phyloP scores from a whole-genome alignment of 192 early-diverging fungal genomes.

The Umbelopsis isabellina region DNA sequence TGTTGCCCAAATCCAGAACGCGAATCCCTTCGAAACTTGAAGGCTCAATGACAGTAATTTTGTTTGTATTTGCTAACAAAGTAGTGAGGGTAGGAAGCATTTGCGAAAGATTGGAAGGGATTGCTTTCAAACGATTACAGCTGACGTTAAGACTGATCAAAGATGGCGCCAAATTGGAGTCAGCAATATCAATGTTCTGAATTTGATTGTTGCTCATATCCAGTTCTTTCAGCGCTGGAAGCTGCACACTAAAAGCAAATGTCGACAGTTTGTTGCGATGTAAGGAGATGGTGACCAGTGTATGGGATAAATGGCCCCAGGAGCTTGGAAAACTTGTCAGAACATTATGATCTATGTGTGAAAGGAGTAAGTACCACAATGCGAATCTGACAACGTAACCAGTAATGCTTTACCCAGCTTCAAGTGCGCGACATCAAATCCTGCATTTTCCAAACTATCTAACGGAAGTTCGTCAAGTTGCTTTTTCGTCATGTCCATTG shows the following conservation, averaged over 20 bases:
- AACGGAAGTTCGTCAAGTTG: constrained; percentile 9
- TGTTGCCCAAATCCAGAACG: constrained; percentile 56
- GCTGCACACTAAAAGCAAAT: constrained; percentile 46
- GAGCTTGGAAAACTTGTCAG: constrained; percentile 40
- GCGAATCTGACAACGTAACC: neutral
- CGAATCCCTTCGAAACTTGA: constrained; percentile 46
- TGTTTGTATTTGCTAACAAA: constrained; percentile 46
- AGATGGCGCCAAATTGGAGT: neutral
- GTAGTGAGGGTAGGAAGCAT: constrained; percentile 47
- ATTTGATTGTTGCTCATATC: constrained; percentile 31
- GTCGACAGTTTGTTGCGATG: constrained; percentile 53
- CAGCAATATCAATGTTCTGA: neutral
- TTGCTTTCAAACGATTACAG: constrained; percentile 36
- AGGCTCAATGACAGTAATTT: constrained; percentile 43
- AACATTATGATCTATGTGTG: constrained; percentile 34
- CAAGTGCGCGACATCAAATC: neutral
- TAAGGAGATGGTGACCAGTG: constrained; percentile 50
- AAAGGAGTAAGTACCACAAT: neutral
- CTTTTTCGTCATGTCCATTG: constrained; percentile 12
- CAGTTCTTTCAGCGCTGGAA: constrained; percentile 49
- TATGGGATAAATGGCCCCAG: constrained; percentile 31
- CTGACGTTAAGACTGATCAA: constrained; percentile 38
- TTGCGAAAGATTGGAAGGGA: constrained; percentile 44
- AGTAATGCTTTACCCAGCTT: neutral
- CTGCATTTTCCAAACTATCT: neutral